Percentiles rank a stretch among this genome's conserved stretches.
Conservation (phyloP, 306 rosid genomes). For the Heteromeles arbutifolia region DNA sequence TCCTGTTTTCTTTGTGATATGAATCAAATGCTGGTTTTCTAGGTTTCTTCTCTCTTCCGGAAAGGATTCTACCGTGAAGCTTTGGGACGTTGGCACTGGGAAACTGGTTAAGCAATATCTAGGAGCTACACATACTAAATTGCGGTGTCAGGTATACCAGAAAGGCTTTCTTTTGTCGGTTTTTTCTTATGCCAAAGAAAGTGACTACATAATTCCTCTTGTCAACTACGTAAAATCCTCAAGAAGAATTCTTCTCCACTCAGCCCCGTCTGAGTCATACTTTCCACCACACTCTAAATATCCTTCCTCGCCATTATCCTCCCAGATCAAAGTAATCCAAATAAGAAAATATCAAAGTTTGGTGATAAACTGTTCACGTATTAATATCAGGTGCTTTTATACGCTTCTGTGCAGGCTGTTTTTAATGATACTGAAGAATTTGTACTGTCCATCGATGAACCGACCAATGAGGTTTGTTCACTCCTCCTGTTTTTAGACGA, state of each 20-base stretch:
- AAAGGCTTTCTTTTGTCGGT: not conserved
- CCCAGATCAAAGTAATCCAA: not conserved
- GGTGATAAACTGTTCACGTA: not conserved
- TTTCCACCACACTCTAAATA: not conserved
- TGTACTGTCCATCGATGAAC: slow-evolving; percentile 72
- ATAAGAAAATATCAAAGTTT: not conserved
- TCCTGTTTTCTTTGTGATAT: slow-evolving; percentile 6
- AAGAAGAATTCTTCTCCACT: not conserved
- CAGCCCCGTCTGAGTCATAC: not conserved
- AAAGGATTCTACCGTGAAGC: slow-evolving; percentile 79
- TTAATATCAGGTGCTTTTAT: not conserved
- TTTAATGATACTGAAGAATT: slow-evolving; percentile 81
- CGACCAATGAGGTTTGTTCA: slow-evolving; percentile 74
- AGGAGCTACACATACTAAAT: slow-evolving; percentile 69
- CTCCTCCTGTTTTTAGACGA: slow-evolving; percentile 7
- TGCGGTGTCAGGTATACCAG: slow-evolving; percentile 63
- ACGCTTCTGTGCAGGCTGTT: slow-evolving; percentile 51
- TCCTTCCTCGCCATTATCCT: not conserved
- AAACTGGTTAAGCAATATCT: slow-evolving; percentile 77
- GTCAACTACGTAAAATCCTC: not conserved
- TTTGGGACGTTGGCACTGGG: slow-evolving; percentile 91
- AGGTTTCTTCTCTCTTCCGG: slow-evolving; percentile 92
- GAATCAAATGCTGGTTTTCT: slow-evolving; percentile 21
- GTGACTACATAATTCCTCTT: not conserved
- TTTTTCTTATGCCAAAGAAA: not conserved